Evolutionary conservation across 768 basidiomycete species (phyloP), one percentile per base, ranked within the genome.

Genomic region (Mycena sanguinolenta): DNA sequence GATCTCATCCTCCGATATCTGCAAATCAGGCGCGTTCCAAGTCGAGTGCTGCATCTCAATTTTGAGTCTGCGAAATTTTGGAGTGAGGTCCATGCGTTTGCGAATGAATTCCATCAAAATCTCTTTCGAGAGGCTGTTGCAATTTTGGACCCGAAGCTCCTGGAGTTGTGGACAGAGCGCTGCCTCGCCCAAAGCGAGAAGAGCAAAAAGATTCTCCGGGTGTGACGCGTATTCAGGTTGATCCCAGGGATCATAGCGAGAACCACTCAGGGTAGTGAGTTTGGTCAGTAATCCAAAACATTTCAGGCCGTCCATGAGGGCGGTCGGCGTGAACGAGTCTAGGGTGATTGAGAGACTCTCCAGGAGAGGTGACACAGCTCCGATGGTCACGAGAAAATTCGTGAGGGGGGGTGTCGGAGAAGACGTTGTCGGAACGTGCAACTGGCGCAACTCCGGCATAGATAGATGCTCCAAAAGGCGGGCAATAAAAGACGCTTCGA

Each of bases 301-400:
- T 27, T 4, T 5, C 16, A 63, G 36, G 16, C 32, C 27, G 14
- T 63, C 34, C n/a, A n/a, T 34, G 25, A 63, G 19, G 32, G 38
- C 17, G 3, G 7, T 5, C 9, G 27, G 1, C 2, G 23, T 63
- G 50, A 63, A 63, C 3, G 61, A 38, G 2, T 10, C 7, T 7
- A 52, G 32, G 19, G 34, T 12, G 2, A 57, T 32, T 12, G 21
- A 2, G 28, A 64, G 53, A 30, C 13, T 28, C 10, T 64, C 39
- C 16, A 64, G 3, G 25, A 42, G 39, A 14, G 63, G 63, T 30
- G 54, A 44, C 9, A 3, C 32, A 9, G 27, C 10, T 3, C 53
- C 63, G 39, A 54, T 28, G 8, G n/a, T 23, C n/a, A 19, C 23
- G 42, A 64, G 63, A n/a, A 57, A 64, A 30, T 60, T 42, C 53